A percentile compares a stretch with the other conserved stretches of the same genome.
These are phyloP conservation scores for Geotrichum bryndzae DNA, from an alignment of 1,139 yeast species.

Conservation along the genomic window DNA sequence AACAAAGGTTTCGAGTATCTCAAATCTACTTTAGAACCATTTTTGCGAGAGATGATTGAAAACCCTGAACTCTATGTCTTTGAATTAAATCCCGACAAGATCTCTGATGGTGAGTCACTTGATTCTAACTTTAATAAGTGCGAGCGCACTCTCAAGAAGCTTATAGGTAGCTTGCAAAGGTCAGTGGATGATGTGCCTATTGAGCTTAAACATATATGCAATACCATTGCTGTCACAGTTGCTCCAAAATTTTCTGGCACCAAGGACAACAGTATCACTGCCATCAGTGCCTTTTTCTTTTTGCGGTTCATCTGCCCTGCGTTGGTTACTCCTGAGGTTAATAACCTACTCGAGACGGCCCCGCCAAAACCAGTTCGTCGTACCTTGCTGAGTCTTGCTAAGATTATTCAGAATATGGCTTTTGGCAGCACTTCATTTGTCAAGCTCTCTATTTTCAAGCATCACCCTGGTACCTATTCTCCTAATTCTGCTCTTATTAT, in stretches of 20 bases:
- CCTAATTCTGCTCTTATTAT: conserved; percentile 14
- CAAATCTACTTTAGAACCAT: conserved; percentile 48
- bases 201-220: conserved; percentile 59
- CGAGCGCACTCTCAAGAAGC: conserved; percentile 48
- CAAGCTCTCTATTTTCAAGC: conserved; percentile 49
- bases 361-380: conserved; percentile 48
- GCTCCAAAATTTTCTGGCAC: conserved; percentile 55
- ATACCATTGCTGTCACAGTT: conserved; percentile 55
- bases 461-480: conserved; percentile 10
- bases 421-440: conserved; percentile 62
- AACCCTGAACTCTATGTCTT: conserved; percentile 57
- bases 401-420: conserved; percentile 75
- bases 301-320: conserved; percentile 81
- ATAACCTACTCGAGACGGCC: conserved; percentile 31
- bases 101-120: conserved; percentile 37
- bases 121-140: conserved; percentile 47
- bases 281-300: conserved; percentile 78
- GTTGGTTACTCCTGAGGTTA: conserved; percentile 72
- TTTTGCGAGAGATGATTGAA: conserved; percentile 46
- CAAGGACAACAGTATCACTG: conserved; percentile 44
- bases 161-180: conserved; percentile 51
- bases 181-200: conserved; percentile 54
- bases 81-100: conserved; percentile 43
- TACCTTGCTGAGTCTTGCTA: conserved; percentile 67
- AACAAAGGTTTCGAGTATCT: conserved; percentile 59